Evolutionary conservation across 805 yeast species (phyloP), one percentile per base, ranked within the genome.

Genomic region (Candida maesae): DNA sequence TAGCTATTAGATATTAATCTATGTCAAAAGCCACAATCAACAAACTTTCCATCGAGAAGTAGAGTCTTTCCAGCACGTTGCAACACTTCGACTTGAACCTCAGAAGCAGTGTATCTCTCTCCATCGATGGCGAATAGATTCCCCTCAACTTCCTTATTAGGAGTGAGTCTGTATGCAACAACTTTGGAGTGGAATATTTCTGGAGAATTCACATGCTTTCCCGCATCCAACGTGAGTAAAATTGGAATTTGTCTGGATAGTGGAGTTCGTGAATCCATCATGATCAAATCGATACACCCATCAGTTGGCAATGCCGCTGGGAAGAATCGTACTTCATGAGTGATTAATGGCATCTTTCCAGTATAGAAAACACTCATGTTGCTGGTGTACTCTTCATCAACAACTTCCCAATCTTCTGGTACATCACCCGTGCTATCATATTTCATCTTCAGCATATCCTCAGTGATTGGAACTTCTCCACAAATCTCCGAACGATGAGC

Each of bases 221-320:
- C 99, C 37, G 72, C 70, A 46, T 83, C 95, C 18, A 89, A 62
- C 4, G 78, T 65, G n/a, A 77, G 50, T 30, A 93, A 64, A 2
- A 84, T 73, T 13, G 75, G 69, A 2, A 79, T 68, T n/a, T 80
- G 75, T 38, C 74, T 72, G 12, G 73, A 38, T 2, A 85, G 47
- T 8, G 85, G 76, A 0, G 83, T 68, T 24, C 77, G 68, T 3
- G 84, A 68, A 59, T 84, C 89, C 51, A 85, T 79, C 27, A 85
- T 61, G 16, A 91, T 73, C 58, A 93, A 53, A 62, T 93, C 99
- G 73, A 93, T 77, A 2, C 81, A 64, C 6, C 96, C 96, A 65
- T 93, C 99, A 46, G 77, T 72, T 3, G 96, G 96, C 39, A 87
- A 69, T 0, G 96, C 90, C 1, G 93, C 95, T 1, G 99, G 99